Evolutionary conservation across 2,329 filamentous ascomycete genomes (phyloP).

Genomic region (Sarocladium brachiariae): DNA sequence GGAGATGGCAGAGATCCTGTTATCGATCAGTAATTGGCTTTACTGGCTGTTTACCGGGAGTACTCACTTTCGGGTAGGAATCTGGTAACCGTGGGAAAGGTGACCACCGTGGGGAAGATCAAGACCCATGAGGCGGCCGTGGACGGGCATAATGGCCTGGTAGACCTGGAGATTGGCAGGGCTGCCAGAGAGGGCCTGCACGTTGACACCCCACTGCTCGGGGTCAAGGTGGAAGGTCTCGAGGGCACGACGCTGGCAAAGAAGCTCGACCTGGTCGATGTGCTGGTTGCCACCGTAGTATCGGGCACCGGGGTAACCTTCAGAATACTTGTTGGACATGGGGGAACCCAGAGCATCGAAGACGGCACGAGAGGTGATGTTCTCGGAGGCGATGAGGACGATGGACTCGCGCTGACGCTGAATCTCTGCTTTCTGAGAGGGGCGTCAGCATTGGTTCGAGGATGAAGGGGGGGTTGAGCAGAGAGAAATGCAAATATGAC

Average conservation of each 20-base stretch:
- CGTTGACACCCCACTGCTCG: constrained; percentile 96
- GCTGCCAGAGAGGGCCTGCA: constrained; percentile 86
- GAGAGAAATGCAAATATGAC: constrained; percentile 21
- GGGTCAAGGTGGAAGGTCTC: constrained; percentile 82
- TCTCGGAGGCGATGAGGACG: constrained; percentile 97
- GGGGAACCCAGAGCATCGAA: constrained; percentile 93
- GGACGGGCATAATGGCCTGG: constrained; percentile 91
- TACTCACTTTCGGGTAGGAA: constrained; percentile 76
- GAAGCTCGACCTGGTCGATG: constrained; percentile 92
- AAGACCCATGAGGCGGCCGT: constrained; percentile 94
- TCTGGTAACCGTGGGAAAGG: constrained; percentile 96
- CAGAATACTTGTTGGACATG: constrained; percentile 99
- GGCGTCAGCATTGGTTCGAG: constrained; percentile 22
- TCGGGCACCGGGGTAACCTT: constrained; percentile 94
- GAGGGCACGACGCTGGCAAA: constrained; percentile 91
- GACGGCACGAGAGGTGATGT: constrained; percentile 96
- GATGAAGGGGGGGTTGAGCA: neutral
- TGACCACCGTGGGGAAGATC: constrained; percentile 93
- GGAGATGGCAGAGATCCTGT: constrained; percentile 85
- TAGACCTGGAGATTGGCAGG: constrained; percentile 98
- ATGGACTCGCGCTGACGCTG: constrained; percentile 98
- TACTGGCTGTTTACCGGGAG: neutral
- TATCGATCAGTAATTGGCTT: neutral
- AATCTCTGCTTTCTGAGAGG: constrained; percentile 72
- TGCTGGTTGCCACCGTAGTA: constrained; percentile 99